Evolutionary conservation across 2,329 filamentous ascomycete genomes (phyloP).

Genomic region (Cadophora sp.): DNA sequence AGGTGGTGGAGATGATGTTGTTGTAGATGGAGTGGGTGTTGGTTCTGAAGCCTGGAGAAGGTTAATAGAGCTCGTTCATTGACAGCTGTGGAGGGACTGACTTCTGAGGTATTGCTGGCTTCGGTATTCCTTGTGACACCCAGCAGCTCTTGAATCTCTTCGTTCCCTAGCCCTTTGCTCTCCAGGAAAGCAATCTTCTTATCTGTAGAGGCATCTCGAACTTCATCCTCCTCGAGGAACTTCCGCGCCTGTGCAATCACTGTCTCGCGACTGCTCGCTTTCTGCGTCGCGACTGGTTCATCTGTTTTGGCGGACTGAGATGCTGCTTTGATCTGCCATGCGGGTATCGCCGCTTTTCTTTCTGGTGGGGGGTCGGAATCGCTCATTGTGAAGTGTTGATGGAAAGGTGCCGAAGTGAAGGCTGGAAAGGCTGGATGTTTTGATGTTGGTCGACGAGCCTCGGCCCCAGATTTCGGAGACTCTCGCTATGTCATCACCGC

Average conservation of each 20-base stretch:
- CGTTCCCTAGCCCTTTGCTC: constrained; percentile 73
- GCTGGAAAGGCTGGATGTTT: constrained; percentile 11
- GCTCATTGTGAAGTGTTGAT: constrained; percentile 36
- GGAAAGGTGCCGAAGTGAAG: constrained; percentile 15
- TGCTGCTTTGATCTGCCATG: constrained; percentile 38
- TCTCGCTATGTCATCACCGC: constrained; percentile 33
- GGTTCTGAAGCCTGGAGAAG: constrained; percentile 9
- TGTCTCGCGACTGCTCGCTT: constrained; percentile 33
- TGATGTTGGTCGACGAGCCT: constrained; percentile 25
- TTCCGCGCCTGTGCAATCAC: constrained; percentile 71
- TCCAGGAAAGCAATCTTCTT: constrained; percentile 80
- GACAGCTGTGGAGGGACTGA: constrained; percentile 13
- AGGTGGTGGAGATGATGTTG: constrained; percentile 17
- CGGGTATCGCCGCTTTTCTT: constrained; percentile 33
- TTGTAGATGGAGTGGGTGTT: constrained; percentile 6
- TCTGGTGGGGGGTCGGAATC: constrained; percentile 38
- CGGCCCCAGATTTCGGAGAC: constrained; percentile 26
- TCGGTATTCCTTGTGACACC: constrained; percentile 43
- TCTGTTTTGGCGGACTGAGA: constrained; percentile 18
- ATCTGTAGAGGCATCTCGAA: constrained; percentile 71
- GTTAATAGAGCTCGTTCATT: constrained; percentile 2
- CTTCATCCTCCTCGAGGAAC: constrained; percentile 78
- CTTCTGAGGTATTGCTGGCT: constrained; percentile 27
- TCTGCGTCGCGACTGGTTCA: constrained; percentile 15
- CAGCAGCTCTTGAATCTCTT: constrained; percentile 74